Base-by-base conservation (phyloP, 768 basidiomycete species). In the Goffeauzyma gilvescens region DNA sequence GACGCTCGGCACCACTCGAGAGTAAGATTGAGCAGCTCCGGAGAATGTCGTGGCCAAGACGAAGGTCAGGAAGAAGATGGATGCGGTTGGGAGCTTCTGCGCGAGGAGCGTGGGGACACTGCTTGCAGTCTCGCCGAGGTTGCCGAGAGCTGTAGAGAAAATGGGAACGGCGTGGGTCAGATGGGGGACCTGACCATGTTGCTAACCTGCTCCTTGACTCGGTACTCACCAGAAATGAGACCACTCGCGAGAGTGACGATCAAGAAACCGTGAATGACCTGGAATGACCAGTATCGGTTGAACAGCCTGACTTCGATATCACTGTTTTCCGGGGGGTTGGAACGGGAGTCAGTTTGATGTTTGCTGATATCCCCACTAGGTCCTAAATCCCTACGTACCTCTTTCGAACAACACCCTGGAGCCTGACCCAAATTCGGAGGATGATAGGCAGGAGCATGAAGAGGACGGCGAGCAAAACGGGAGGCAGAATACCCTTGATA, bases 191-290 rank as follows among this genome's bases (percentile, higher is more conserved):
- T n/a, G n/a, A n/a, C n/a, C n/a, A n/a, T n/a, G n/a, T n/a, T n/a
- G n/a, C n/a, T n/a, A n/a, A n/a, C n/a, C n/a, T n/a, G n/a, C n/a
- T n/a, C n/a, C n/a, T n/a, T n/a, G n/a, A n/a, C n/a, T 6, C n/a
- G 6, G n/a, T 6, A 33, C 32, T 18, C 8, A 33, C 32, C 6
- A 7, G 20, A 31, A 43, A 65, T 54, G 8, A 65, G 38, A 53
- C 64, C 64, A 5, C 57, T 54, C 5, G 63, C 49, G 9, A 60
- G 38, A 20, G 64, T 64, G 49, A 60, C 45, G 43, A 65, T 56
- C 22, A 65, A 49, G 61, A 65, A 65, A 44, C 64, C 64, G 55
- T 65, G 60, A 32, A 65, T 60, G 49, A 64, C 55, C 36, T 63
- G 58, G 57, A 65, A 65, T 28, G 60, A 45, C 57, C 58, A 63